Base-by-base conservation (phyloP, 192 early-diverging fungal species). In the Podila clonocystis region DNA sequence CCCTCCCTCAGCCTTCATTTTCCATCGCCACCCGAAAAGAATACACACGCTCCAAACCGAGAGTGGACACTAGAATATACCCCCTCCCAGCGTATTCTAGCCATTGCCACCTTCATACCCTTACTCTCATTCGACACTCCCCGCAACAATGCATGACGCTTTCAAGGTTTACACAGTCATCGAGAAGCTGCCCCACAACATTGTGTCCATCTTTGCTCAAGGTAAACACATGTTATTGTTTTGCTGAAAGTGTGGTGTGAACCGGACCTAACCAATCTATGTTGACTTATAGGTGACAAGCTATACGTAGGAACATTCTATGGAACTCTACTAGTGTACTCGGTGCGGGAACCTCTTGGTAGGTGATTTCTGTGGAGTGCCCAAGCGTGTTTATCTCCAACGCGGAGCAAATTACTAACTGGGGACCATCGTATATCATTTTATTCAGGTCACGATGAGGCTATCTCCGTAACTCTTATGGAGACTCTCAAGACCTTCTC, bases 81-180 rank as follows among this genome's bases (percentile, higher is more conserved):
- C 15, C 41, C 15, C 17, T 8, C 41, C 41, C 41, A 45, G 17
- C 41, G 9, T 36, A 36, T 9, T 36, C 34, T 9, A 1, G 41
- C 17, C 13, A 45, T 45, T 45, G 15, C 13, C 41, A 45, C 41
- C 13, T 45, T 45, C 41, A 45, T 2, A 45, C 2, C 41, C 13
- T 45, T 45, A 9, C 41, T 45, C 15, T 45, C 41, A 45, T 15
- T 45, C 41, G 15, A 45, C 11, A 45, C 22, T 4, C 52, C 9
- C 52, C 20, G n/a, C 50, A 17, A 74, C 73, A 74, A 94, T 94
- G 93, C 91, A 92, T 84, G 88, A 93, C 85, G 93, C 93, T 58
- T 94, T 94, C 73, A 88, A 91, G 74, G 87, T 93, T 62, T 90
- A 89, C 33, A 89, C 91, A 59, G 90, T 92, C 66, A 84, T 94